phyloP scores from a whole-genome alignment of 1,284 basidiomycete genomes.

The Tranzscheliella williamsii region DNA sequence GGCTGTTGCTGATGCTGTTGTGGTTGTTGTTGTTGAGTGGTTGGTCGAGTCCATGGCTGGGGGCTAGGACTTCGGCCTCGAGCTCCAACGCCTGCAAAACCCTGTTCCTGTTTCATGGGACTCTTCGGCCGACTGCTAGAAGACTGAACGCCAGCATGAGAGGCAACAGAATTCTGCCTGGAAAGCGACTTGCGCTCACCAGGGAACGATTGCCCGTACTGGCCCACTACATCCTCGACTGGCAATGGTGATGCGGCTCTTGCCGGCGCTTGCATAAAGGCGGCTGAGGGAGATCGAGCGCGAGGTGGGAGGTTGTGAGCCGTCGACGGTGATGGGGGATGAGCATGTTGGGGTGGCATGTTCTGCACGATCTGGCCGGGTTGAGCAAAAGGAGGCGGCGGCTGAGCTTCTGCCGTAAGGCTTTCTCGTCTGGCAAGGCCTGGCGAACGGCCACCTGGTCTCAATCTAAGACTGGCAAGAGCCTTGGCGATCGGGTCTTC shows the following conservation, averaged over 20 bases:
- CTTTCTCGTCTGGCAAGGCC: constrained; percentile 33
- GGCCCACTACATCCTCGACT: constrained; percentile 73
- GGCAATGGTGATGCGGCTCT: constrained; percentile 66
- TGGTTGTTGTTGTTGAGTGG: constrained; percentile 25
- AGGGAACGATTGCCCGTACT: constrained; percentile 83
- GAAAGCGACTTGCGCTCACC: constrained; percentile 69
- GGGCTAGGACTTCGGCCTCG: constrained; percentile 53
- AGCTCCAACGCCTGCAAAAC: constrained; percentile 54
- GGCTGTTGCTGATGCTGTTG: constrained; percentile 22
- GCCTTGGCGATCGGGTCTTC: constrained; percentile 77
- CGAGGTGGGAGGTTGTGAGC: constrained; percentile 61
- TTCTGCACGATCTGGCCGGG: constrained; percentile 32
- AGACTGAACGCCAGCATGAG: constrained; percentile 17
- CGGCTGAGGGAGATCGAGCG: constrained; percentile 73
- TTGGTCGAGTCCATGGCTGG: constrained; percentile 40
- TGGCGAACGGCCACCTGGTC: constrained; percentile 46
- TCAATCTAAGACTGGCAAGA: constrained; percentile 66
- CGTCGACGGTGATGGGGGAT: constrained; percentile 33
- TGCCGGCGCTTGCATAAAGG: constrained; percentile 73
- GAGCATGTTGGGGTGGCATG: constrained; percentile 29
- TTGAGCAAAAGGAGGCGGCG: constrained; percentile 20
- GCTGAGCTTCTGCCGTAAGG: constrained; percentile 16
- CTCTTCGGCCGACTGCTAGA: constrained; percentile 12
- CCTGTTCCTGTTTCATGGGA: constrained; percentile 31
- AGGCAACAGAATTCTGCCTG: constrained; percentile 50